Evolutionary conservation across 2,329 filamentous ascomycete genomes (phyloP), one percentile per base, ranked within the genome.

Genomic region (Colletotrichum somersetense): DNA sequence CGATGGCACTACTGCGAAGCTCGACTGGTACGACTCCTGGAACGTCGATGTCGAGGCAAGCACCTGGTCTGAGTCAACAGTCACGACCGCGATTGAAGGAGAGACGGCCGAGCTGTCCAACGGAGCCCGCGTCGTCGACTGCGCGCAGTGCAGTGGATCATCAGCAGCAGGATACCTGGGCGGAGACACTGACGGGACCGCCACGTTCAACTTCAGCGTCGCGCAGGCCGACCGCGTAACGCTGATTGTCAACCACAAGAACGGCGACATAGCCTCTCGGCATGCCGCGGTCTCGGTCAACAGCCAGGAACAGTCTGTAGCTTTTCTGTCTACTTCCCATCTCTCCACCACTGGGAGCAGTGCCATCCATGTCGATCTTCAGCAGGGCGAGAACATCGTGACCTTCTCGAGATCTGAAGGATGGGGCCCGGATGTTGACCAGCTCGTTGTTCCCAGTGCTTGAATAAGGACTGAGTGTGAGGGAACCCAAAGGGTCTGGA

Each of bases 231-330:
- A 84, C 0, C 77, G 82, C 16, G 87, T 84, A 0, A 90, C 89
- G 0, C 80, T 91, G 12, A 79, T 86, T 1, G 83, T 91, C 65
- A 85, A 87, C 74, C 88, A 89, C 76, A 77, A 84, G 18, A 91
- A 91, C 70, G 88, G 88, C 0, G 88, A 91, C 73, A 83, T 75
- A 0, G 77, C 77, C 0, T 84, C 89, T 74, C 79, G 90, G 35
- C 87, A 85, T 76, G 88, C 87, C 0, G 83, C 83, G 50, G 86
- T 91, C 1, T 81, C 79, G 2, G 88, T 91, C 2, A 91, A 91
- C 73, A 89, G 87, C 0, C 82, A 82, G 42, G 76, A 77, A 0
- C 82, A 88, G 75, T 82, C 81, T 20, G 74, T 90, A 3, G 88
- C 89, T 0, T 91, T 91, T 72, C 73, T 91, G 62, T 87, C 87